phyloP scores from a whole-genome alignment of 371 early-diverging fungal species.

The Dinochytrium kinnereticum region DNA sequence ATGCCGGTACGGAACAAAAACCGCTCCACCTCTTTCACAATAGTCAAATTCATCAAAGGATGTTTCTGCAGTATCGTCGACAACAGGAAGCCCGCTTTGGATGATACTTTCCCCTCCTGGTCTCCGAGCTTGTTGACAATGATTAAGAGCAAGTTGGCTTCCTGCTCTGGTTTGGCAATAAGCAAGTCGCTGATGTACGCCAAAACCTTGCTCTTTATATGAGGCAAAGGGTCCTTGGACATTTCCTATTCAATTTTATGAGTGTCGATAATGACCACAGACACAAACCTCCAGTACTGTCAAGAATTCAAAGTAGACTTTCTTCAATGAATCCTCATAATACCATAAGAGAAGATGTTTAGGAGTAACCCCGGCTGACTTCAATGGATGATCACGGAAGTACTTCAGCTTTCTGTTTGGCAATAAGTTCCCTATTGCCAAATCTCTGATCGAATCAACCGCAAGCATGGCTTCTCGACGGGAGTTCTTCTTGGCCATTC shows the following conservation, averaged over 20 bases:
- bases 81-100: slow-evolving; percentile 80
- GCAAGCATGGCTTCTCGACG: slow-evolving; percentile 86
- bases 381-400: slow-evolving; percentile 83
- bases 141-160: slow-evolving; percentile 87
- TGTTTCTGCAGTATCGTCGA: slow-evolving; percentile 73
- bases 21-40: slow-evolving; percentile 85
- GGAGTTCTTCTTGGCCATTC: slow-evolving; percentile 88
- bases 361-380: slow-evolving; percentile 60
- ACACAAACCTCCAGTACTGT: slow-evolving; percentile 70
- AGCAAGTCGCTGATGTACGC: slow-evolving; percentile 77
- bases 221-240: slow-evolving; percentile 82
- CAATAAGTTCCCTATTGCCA: slow-evolving; percentile 72
- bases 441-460: slow-evolving; percentile 87
- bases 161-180: slow-evolving; percentile 91
- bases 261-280: neutral
- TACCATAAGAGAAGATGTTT: slow-evolving; percentile 84
- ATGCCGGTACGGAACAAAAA: slow-evolving; percentile 75
- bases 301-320: slow-evolving; percentile 85
- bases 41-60: slow-evolving; percentile 89
- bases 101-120: slow-evolving; percentile 82
- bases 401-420: slow-evolving; percentile 81
- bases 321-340: slow-evolving; percentile 93
- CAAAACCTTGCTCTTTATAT: slow-evolving; percentile 81
- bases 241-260: slow-evolving; percentile 53
- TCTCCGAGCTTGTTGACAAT: slow-evolving; percentile 97